Base-by-base conservation (phyloP, 352 stramenopile genomes). In the Globisporangium perplexum region DNA sequence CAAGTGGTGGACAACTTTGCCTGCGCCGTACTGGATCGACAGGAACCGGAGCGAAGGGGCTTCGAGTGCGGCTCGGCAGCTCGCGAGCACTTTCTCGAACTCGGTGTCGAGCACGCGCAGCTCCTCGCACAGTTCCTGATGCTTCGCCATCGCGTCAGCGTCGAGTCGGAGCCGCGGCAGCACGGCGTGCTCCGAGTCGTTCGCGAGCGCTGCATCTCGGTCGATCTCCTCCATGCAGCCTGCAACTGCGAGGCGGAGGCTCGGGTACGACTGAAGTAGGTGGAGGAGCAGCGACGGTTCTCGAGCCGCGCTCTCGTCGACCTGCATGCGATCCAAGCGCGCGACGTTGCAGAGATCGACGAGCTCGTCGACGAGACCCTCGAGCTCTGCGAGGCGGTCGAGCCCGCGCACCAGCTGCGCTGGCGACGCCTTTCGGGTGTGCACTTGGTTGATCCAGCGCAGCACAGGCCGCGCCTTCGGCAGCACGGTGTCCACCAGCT, bases 1-100 rank as follows among this genome's bases (percentile, higher is more conserved):
- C 55, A 62, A 51, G 22, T 76, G 68, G 53, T 51, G 53, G 26
- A 63, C 66, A 36, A 63, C 59, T 18, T 51, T 66, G 14, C 67
- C 24, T 7, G 59, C 54, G 12, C 62, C 65, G 23, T 55, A 65
- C 53, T 63, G 56, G 47, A 73, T 65, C 33, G 57, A 60, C 36
- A 47, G 50, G 48, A 63, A 76, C 38, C 60, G 47, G 14, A 76
- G 45, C 30, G 59, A 57, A 3, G 46, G 28, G 7, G 61, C 64
- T 10, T 59, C 47, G 11, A 76, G 38, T 2, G 39, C 51, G 59
- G 33, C 14, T 39, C 14, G 33, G 5, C 33, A 39, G 4, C 33
- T 18, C 14, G 1, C 33, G 12, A 39, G 33, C 14, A 39, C 33
- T 3, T 39, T 39, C 12, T 39, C 33, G 33, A 39, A 39, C 33